Base-by-base conservation (phyloP, 2,329 filamentous ascomycete species). In the Graphilbum sp. region DNA sequence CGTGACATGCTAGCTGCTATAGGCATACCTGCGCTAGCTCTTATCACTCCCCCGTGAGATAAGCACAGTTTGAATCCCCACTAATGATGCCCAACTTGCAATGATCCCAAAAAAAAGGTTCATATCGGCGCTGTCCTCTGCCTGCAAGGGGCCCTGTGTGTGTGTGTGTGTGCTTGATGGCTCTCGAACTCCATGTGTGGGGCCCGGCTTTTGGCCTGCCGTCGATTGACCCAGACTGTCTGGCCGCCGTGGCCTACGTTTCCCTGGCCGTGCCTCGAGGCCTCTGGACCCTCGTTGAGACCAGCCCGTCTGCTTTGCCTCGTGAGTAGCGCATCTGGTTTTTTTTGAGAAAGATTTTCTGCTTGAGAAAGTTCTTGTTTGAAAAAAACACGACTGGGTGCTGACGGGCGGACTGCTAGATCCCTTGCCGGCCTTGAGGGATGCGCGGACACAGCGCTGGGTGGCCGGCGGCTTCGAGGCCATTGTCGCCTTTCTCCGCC, bases 151-250 rank as follows among this genome's bases (percentile, higher is more conserved):
- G n/a, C n/a, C n/a, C n/a, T n/a, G n/a, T n/a, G n/a, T n/a, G 21
- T 24, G 6, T 24, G 21, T 11, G 11, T 11, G 11, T 29, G 13
- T 12, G 7, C 27, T n/a, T 29, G 8, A 61, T 58, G 55, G 50
- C 73, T 45, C 60, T 85, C 35, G 73, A 88, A 60, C 72, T 98
- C 43, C 81, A 94, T 59, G 71, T 94, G 52, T 93, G 87, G 79
- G 87, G 87, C 36, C 78, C 85, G 39, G 87, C 83, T 31, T 93
- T 94, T 56, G 77, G 76, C 31, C 72, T 95, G 33, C 79, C 88
- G 13, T 96, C 90, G 32, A 80, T 96, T 50, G 87, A 96, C 52
- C 67, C 88, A 34, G 83, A 93, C 63, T 96, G 87, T 54, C 72
- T 93, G 43, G 87, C 87, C 21, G 68, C 79, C 32, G 75, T 94